These are phyloP conservation scores for Tuber brumale DNA, from an alignment of 495 filamentous ascomycete genomes.

Conservation along the genomic window DNA sequence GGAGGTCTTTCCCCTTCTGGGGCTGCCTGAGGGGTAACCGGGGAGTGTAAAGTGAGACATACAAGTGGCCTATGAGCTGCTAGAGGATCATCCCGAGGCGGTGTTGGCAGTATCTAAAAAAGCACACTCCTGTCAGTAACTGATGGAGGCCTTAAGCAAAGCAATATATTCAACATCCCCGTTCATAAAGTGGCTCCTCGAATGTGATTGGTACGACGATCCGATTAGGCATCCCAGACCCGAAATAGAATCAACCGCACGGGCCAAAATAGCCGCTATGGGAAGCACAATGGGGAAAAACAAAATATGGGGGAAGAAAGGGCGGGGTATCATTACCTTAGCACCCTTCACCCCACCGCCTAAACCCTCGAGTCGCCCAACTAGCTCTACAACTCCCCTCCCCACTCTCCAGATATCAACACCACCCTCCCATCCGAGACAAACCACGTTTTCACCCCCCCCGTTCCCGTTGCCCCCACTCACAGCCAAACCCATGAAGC, in stretches of 20 bases:
- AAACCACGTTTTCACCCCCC: constrained; percentile 40
- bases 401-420: constrained; percentile 41
- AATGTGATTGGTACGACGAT: neutral
- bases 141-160: neutral
- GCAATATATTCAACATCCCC: neutral
- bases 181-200: neutral
- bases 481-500: constrained; percentile 19
- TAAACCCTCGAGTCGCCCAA: constrained; percentile 40
- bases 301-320: neutral
- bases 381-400: constrained; percentile 33
- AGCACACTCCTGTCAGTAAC: constrained; percentile 12
- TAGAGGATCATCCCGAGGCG: constrained; percentile 37
- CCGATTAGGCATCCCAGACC: neutral
- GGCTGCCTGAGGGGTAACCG: constrained; percentile 21
- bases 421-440: constrained; percentile 41
- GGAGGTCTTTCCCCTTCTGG: constrained; percentile 19
- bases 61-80: constrained; percentile 37
- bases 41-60: constrained; percentile 40
- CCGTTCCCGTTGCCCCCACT: constrained; percentile 22
- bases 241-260: neutral
- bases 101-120: constrained; percentile 40
- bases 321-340: constrained; percentile 30
- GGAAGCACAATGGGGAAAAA: neutral
- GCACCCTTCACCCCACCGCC: constrained; percentile 39
- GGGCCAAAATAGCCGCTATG: neutral